These are phyloP conservation scores for Oryza meridionalis DNA, from an alignment of 176 grass and related monocot genomes.

Conservation along the genomic window DNA sequence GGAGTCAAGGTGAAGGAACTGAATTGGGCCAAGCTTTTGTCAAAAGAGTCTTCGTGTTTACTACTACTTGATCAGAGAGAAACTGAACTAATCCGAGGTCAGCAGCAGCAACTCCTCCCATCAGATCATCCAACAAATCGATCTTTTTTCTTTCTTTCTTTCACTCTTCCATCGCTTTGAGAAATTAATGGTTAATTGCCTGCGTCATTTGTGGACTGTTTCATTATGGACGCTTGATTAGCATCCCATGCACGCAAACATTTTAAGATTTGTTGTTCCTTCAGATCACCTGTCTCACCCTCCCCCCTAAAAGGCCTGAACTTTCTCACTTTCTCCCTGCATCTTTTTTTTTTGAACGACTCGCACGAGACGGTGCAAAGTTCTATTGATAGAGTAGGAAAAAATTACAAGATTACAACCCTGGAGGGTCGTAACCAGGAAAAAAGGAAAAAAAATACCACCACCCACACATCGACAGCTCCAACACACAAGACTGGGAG, in stretches of 20 bases:
- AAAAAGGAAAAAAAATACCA: too few relatives aligned
- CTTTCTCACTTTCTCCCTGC: not conserved
- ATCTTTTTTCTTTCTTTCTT: not conserved
- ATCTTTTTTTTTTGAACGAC: too few relatives aligned
- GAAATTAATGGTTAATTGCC: conserved; percentile 25
- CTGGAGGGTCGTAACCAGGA: too few relatives aligned
- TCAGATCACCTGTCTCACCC: conserved; percentile 56
- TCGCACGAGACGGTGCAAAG: too few relatives aligned
- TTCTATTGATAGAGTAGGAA: too few relatives aligned
- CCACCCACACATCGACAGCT: too few relatives aligned
- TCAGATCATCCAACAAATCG: conserved; percentile 43
- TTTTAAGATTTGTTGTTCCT: conserved; percentile 37
- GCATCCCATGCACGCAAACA: conserved; percentile 46
- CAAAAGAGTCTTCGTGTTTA: conserved; percentile 14
- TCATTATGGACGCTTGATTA: conserved; percentile 33
- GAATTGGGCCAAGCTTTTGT: conserved; percentile 13
- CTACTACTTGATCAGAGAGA: not conserved
- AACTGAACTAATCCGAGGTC: conserved; percentile 3
- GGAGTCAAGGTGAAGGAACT: conserved; percentile 39
- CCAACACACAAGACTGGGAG: too few relatives aligned
- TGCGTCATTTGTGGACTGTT: conserved; percentile 29
- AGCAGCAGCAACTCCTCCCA: conserved; percentile 28
- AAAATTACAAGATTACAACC: too few relatives aligned
- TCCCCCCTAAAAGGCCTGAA: conserved; percentile 30
- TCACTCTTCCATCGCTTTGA: conserved; percentile 13